These are phyloP conservation scores for Cenchrus fungigraminus DNA, from an alignment of 176 grass and related monocot genomes.

Conservation along the genomic window DNA sequence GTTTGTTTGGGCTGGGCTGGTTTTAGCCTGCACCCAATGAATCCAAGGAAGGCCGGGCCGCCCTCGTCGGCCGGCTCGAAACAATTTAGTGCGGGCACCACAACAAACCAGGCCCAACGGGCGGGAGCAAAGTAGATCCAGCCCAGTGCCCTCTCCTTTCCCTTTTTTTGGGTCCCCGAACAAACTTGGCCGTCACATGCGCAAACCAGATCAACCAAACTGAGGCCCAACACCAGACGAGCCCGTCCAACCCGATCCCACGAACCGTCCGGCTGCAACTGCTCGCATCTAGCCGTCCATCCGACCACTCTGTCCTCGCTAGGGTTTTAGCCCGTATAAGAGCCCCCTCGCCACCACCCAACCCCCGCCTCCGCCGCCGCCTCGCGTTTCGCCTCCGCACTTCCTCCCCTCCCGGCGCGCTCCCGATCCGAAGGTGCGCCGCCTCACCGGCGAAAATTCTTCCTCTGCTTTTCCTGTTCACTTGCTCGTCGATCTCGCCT, in stretches of 20 bases:
- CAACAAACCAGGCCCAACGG: too few relatives aligned
- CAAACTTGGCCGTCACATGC: neutral
- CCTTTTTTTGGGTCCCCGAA: too few relatives aligned
- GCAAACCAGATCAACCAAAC: neutral
- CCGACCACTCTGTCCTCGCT: neutral
- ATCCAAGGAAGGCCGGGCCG: too few relatives aligned
- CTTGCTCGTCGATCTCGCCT: neutral
- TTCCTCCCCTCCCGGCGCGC: neutral
- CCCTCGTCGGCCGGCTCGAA: too few relatives aligned
- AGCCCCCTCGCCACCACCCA: neutral
- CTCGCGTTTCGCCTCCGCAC: neutral
- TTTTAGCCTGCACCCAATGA: too few relatives aligned
- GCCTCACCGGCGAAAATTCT: neutral
- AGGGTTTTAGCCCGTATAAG: slow-evolving; percentile 48
- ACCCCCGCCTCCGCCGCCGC: slow-evolving; percentile 10
- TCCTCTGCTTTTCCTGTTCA: neutral
- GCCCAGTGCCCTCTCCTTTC: too few relatives aligned
- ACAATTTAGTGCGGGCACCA: too few relatives aligned
- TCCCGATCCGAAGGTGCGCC: slow-evolving; percentile 31
- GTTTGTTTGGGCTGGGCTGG: too few relatives aligned
- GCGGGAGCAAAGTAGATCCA: too few relatives aligned
- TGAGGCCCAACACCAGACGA: neutral
- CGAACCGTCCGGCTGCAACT: neutral
- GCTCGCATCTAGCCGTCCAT: slow-evolving; percentile 17
- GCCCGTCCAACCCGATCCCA: neutral